phyloP scores from a whole-genome alignment of 352 stramenopile species.

The Phytopythium oedochilum region DNA sequence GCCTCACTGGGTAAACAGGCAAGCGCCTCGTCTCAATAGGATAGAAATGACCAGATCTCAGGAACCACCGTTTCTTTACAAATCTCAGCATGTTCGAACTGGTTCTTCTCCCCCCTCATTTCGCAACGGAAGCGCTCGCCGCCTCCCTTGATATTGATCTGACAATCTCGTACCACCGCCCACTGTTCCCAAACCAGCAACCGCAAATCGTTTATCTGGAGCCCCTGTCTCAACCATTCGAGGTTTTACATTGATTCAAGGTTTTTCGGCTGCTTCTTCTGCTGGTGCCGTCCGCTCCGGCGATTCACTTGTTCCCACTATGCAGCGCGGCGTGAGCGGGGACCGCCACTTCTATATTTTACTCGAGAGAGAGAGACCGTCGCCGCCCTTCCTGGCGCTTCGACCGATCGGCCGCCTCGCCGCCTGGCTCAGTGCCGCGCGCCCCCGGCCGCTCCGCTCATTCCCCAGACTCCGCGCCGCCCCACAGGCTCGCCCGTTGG shows the following conservation, averaged over 20 bases:
- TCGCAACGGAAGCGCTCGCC: not conserved
- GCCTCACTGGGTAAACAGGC: too few species aligned
- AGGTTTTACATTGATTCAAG: constrained; percentile 14
- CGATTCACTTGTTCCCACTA: not conserved
- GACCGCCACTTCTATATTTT: not conserved
- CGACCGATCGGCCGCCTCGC: too few species aligned
- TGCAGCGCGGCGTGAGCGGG: constrained; percentile 21
- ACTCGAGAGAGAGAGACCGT: too few species aligned
- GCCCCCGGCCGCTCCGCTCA: not conserved
- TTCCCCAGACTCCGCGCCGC: not conserved
- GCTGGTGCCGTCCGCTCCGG: not conserved
- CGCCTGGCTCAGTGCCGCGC: constrained; percentile 1
- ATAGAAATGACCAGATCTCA: not conserved
- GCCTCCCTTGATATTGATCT: not conserved
- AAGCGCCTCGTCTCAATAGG: constrained; percentile 5
- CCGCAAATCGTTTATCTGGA: not conserved
- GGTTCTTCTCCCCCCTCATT: constrained; percentile 1
- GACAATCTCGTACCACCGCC: not conserved
- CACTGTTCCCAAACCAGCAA: not conserved
- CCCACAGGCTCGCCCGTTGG: too few species aligned
- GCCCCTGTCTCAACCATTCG: constrained; percentile 10
- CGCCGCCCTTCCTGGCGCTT: not conserved
- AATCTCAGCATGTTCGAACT: constrained; percentile 1
- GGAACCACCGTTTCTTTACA: not conserved
- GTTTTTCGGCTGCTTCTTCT: constrained; percentile 9